Evolutionary conservation across 495 filamentous ascomycete genomes (phyloP).

Genomic region (Articulospora tetracladia): DNA sequence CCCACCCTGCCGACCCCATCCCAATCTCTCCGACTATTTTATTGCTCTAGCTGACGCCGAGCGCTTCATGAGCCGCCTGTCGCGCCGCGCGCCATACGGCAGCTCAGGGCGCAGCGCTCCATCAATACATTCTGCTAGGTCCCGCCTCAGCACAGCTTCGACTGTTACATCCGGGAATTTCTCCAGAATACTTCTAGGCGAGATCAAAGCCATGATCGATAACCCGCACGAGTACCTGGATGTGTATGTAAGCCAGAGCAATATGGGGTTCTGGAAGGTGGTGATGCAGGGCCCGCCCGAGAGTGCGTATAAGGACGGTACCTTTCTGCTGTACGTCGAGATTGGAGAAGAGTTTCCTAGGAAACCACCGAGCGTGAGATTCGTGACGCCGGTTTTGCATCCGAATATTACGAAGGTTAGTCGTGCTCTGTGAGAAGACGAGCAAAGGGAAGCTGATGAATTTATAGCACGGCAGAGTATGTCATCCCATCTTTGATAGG

Average conservation of each 20-base stretch:
- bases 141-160: background rate
- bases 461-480: slow-evolving; percentile 17
- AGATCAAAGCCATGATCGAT: slow-evolving; percentile 18
- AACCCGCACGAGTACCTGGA: slow-evolving; percentile 22
- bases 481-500: slow-evolving; percentile 17
- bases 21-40: slow-evolving; percentile 16
- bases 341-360: slow-evolving; percentile 12
- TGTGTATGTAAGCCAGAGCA: slow-evolving; percentile 20
- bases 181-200: slow-evolving; percentile 12
- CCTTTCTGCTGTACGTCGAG: slow-evolving; percentile 15
- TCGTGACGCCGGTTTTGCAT: slow-evolving; percentile 21
- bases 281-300: slow-evolving; percentile 21
- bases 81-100: slow-evolving; percentile 23
- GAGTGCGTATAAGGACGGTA: slow-evolving; percentile 10
- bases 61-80: slow-evolving; percentile 15
- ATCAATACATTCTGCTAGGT: slow-evolving; percentile 7
- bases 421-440: background rate
- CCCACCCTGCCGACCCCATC: slow-evolving; percentile 14
- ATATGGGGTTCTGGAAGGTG: slow-evolving; percentile 26
- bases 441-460: background rate
- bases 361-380: slow-evolving; percentile 11
- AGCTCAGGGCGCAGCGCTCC: slow-evolving; percentile 26
- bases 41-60: slow-evolving; percentile 14
- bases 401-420: slow-evolving; percentile 23
- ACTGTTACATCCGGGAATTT: slow-evolving; percentile 2